Base-by-base conservation (phyloP, 371 early-diverging fungal genomes). In the Mortierella polycephala region DNA sequence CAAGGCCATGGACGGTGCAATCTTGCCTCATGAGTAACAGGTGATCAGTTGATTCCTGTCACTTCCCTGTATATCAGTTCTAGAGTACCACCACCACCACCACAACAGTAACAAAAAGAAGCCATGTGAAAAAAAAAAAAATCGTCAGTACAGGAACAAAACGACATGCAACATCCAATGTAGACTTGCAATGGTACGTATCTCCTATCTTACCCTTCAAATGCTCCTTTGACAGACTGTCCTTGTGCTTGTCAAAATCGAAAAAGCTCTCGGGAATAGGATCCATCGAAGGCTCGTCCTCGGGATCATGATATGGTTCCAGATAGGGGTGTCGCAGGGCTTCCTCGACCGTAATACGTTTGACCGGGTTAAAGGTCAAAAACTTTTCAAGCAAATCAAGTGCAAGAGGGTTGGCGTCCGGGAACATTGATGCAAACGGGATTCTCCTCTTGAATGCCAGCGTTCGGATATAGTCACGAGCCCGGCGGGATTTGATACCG, bases 251-350 rank as follows among this genome's bases (percentile, higher is more conserved):
- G 82, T 95, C 95, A 87, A 95, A 94, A 69, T 93, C 94, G 73
- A 95, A 95, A 79, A 95, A 95, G 74, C 87, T 88, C 71, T 90
- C 89, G 1, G 91, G 92, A 74, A 95, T 91, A 49, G 94, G 92
- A 7, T 88, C 87, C 69, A 93, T 90, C 60, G 84, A 85, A 30
- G 95, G 95, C 82, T 94, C 95, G 73, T 94, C 95, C 47, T 89
- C 90, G 51, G 92, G 92, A 63, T 95, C 95, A 81, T 95, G 93
- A 81, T 94, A 95, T 86, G 88, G 88, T 70, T 90, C 91, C 67
- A 98, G 88, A 72, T 95, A 99, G 47, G 96, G 96, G 81, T 98
- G 97, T 18, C 86, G 86, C 47, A 99, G 87, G 45, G 98, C 96
- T 66, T 96, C 93, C 74, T 94, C 94, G 40, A 97, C 99, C 7